Evolutionary conservation across 1,284 basidiomycete species (phyloP).

Genomic region (Heterobasidion occidentale): DNA sequence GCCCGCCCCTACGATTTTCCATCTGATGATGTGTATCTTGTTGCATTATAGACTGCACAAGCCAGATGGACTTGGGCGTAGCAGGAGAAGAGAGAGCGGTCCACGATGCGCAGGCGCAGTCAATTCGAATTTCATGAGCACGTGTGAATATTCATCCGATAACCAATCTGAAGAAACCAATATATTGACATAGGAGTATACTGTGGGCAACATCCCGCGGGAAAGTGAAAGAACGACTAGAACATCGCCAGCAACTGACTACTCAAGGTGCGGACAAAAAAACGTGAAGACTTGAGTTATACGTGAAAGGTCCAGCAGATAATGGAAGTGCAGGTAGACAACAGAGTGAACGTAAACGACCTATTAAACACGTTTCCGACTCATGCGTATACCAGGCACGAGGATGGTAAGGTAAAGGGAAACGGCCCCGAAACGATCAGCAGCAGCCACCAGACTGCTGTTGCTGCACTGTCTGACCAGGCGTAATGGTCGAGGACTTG

Average conservation of each 20-base stretch:
- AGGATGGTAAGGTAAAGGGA: not conserved
- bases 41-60: too few relatives aligned
- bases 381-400: not conserved
- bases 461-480: conserved; percentile 72
- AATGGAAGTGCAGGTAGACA: not conserved
- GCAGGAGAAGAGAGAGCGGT: too few relatives aligned
- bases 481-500: conserved; percentile 64
- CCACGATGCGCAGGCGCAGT: too few relatives aligned
- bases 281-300: not conserved
- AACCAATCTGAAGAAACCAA: not conserved
- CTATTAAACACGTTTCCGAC: not conserved
- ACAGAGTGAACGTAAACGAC: not conserved
- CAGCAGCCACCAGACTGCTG: conserved; percentile 72
- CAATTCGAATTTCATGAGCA: too few relatives aligned
- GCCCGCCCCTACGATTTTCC: too few relatives aligned
- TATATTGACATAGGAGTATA: conserved; percentile 2
- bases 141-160: too few relatives aligned
- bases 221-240: not conserved
- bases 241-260: not conserved
- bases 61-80: too few relatives aligned
- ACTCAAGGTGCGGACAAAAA: not conserved
- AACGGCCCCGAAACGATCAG: conserved; percentile 24
- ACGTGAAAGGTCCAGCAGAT: not conserved
- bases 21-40: too few relatives aligned
- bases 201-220: not conserved